A percentile compares a stretch with the other conserved stretches of the same genome.
Evolutionary conservation across 805 yeast genomes (phyloP).

Genomic region (Candida morakotiae): DNA sequence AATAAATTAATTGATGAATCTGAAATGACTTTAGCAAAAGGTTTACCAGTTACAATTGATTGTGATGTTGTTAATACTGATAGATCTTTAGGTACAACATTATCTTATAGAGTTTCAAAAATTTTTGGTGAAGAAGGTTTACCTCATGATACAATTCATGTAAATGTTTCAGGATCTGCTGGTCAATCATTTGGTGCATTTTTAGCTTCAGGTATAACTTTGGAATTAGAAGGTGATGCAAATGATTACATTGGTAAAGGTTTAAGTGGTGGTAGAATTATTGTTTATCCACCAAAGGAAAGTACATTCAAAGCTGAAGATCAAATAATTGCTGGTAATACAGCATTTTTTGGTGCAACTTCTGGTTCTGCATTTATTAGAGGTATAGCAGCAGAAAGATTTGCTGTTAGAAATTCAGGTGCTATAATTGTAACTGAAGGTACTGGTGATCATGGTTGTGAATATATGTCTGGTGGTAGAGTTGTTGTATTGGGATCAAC

Average conservation of each 20-base stretch:
- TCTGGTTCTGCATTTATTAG: constrained; percentile 90
- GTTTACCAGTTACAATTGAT: constrained; percentile 92
- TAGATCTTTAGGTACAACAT: constrained; percentile 92
- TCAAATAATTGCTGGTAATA: constrained; percentile 94
- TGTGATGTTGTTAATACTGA: constrained; percentile 94
- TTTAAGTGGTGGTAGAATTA: constrained; percentile 88
- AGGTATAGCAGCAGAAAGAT: constrained; percentile 98
- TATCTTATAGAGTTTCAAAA: constrained; percentile 91
- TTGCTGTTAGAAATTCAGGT: constrained; percentile 98
- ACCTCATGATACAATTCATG: constrained; percentile 95
- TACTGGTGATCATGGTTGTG: constrained; percentile 98
- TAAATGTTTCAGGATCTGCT: constrained; percentile 86
- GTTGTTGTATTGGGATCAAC: constrained; percentile 89
- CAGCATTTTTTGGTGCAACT: constrained; percentile 97
- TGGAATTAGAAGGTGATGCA: constrained; percentile 95
- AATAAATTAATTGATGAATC: constrained; percentile 95
- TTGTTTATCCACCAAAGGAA: constrained; percentile 86
- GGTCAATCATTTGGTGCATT: constrained; percentile 99
- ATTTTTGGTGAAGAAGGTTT: constrained; percentile 88
- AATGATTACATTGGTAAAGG: constrained; percentile 98
- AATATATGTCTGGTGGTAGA: constrained; percentile 99
- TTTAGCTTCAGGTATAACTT: constrained; percentile 92
- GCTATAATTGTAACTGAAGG: constrained; percentile 97
- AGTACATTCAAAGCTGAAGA: constrained; percentile 90
- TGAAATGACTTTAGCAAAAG: constrained; percentile 90